Base-by-base conservation (phyloP, 1,284 basidiomycete species). In the Ceratobasidium papillatum region DNA sequence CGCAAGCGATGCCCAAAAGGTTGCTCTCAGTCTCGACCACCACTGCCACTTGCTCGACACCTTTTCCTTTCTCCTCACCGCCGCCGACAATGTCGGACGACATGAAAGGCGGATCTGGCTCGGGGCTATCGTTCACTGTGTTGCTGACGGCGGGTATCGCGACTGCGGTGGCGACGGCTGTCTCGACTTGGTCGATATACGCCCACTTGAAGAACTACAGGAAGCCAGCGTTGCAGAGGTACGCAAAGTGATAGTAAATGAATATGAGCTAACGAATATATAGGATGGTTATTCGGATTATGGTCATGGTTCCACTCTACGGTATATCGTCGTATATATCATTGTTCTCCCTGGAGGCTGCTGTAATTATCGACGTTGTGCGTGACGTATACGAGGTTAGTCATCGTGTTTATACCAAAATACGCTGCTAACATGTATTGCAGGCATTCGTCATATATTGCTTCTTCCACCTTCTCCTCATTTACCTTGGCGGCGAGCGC, bases 361-460 rank as follows among this genome's bases (percentile, higher is more conserved):
- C 97, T 0, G 98, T 99, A 84, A 92, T 98, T 78, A 98, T 99
- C 78, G 97, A 99, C 81, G 94, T 91, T 27, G 86, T 99, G 75
- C 88, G 97, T 51, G 98, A 99, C 82, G 89, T 99, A 12, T 99
- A 99, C 83, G 97, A 99, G 87, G 95, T 94, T 75, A 77, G 88
- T 72, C 59, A 25, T 12, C 30, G 8, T 36, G 43, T 36, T n/a
- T 14, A 25, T 68, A 19, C 30, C 17, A n/a, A 52, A 14, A 5
- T 22, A 25, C 34, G 32, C 51, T 75, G 69, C 38, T 43, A 9
- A 51, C 43, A 34, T 51, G 25, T 47, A 11, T 32, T 27, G 11
- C 77, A 96, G 94, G 96, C 95, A 0, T 98, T 98, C 81, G 96
- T 98, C 54, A 98, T 98, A 79, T 98, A 99, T 83, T 96, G 91